phyloP scores from a whole-genome alignment of 2,329 filamentous ascomycete species.

The Penicillium nordicum region DNA sequence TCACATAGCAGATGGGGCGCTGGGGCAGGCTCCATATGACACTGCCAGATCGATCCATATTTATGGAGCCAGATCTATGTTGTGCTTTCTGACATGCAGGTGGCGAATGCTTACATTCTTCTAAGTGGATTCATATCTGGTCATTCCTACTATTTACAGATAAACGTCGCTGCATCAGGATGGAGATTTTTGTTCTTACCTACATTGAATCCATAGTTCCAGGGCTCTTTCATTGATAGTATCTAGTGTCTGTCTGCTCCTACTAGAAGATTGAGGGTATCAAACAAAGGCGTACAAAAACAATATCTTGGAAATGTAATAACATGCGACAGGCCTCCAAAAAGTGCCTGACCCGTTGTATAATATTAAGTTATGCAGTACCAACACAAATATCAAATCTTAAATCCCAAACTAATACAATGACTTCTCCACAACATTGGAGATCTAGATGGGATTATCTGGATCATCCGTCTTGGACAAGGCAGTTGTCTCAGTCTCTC shows the following conservation, averaged over 20 bases:
- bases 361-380: neutral
- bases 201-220: no score
- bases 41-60: slow-evolving; percentile 5
- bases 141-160: neutral
- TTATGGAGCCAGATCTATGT: slow-evolving; percentile 2
- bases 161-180: neutral
- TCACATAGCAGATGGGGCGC: slow-evolving; percentile 17
- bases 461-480: slow-evolving; percentile 12
- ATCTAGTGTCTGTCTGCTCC: neutral
- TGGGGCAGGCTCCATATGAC: slow-evolving; percentile 11
- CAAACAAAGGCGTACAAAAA: neutral
- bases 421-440: no score
- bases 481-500: neutral
- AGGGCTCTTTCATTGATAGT: neutral
- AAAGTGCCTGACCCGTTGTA: neutral
- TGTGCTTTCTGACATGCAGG: slow-evolving; percentile 2
- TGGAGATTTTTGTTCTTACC: neutral
- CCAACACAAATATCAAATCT: neutral
- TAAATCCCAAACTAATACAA: neutral
- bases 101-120: slow-evolving; percentile 3
- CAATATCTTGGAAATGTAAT: neutral
- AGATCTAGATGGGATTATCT: slow-evolving; percentile 1
- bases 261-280: neutral
- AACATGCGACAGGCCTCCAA: neutral
- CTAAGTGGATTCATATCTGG: neutral